These are phyloP conservation scores for Lactarius evosmus DNA, from an alignment of 768 basidiomycete species.

Conservation along the genomic window DNA sequence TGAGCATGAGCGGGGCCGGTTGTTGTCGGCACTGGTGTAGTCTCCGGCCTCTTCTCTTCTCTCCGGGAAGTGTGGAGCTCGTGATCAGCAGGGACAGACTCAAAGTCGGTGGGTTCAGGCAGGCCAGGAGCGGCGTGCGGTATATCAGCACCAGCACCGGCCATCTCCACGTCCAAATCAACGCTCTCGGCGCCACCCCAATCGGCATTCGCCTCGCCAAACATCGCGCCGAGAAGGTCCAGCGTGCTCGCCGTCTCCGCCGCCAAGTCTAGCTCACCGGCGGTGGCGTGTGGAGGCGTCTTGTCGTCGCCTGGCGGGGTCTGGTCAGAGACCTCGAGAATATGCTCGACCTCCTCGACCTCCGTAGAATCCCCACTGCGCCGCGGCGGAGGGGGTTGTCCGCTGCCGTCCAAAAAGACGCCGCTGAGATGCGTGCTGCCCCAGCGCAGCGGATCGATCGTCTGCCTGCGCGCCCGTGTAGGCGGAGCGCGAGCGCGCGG, in stretches of 20 bases:
- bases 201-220: slow-evolving; percentile 45
- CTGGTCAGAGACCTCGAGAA: slow-evolving; percentile 27
- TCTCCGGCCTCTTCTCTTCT: neutral
- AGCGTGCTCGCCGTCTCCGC: slow-evolving; percentile 48
- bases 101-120: slow-evolving; percentile 32
- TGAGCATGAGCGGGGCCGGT: neutral
- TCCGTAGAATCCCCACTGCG: slow-evolving; percentile 3
- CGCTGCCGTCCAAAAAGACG: slow-evolving; percentile 47
- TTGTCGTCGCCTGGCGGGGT: slow-evolving; percentile 3
- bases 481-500: slow-evolving; percentile 50
- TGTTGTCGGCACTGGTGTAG: neutral
- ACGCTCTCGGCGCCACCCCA: slow-evolving; percentile 62
- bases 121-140: slow-evolving; percentile 24
- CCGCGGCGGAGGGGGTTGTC: too few species aligned
- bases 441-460: slow-evolving; percentile 72
- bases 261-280: slow-evolving; percentile 34
- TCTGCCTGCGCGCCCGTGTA: slow-evolving; percentile 54
- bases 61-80: neutral
- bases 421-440: slow-evolving; percentile 70
- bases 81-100: slow-evolving; percentile 17
- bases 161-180: slow-evolving; percentile 53
- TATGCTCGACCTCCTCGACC: slow-evolving; percentile 21
- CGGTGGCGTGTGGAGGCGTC: neutral
- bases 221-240: slow-evolving; percentile 50
- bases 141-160: slow-evolving; percentile 33